These are phyloP conservation scores for Cyclanthera cordifolia DNA, from an alignment of 306 rosid genomes.

Conservation along the genomic window DNA sequence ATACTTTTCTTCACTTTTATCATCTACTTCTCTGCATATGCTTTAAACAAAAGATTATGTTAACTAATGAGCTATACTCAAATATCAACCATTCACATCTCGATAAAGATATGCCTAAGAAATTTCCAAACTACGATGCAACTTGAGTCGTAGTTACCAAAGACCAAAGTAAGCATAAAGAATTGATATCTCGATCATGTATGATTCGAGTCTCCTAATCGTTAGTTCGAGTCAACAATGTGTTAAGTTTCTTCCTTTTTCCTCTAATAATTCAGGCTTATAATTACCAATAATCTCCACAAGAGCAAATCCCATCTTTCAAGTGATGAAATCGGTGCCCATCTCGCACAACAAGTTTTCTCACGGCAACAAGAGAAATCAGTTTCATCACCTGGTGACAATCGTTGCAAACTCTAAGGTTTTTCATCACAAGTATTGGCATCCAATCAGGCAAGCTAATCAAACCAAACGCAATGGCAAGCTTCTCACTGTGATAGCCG, in stretches of 20 bases:
- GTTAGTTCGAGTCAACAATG: too few species aligned
- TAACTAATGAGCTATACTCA: too few species aligned
- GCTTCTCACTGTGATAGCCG: constrained; percentile 43
- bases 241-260: background rate
- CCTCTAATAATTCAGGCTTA: background rate
- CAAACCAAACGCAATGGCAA: constrained; percentile 47
- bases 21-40: too few species aligned
- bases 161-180: too few species aligned
- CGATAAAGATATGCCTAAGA: too few species aligned
- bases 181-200: too few species aligned
- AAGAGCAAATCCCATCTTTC: constrained; percentile 39
- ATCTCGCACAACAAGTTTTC: constrained; percentile 48
- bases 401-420: constrained; percentile 43
- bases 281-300: constrained; percentile 43
- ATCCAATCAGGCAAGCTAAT: constrained; percentile 41
- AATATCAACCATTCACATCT: too few species aligned
- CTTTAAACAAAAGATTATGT: too few species aligned
- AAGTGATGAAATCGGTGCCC: constrained; percentile 46
- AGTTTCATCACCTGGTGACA: constrained; percentile 47
- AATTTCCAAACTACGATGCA: too few species aligned
- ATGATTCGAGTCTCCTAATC: too few species aligned
- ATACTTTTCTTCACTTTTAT: too few species aligned
- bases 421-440: constrained; percentile 51
- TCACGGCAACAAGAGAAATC: constrained; percentile 34
- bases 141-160: too few species aligned